phyloP scores from a whole-genome alignment of 305 asterid genomes.

The Fraxinus xanthoxyloides region DNA sequence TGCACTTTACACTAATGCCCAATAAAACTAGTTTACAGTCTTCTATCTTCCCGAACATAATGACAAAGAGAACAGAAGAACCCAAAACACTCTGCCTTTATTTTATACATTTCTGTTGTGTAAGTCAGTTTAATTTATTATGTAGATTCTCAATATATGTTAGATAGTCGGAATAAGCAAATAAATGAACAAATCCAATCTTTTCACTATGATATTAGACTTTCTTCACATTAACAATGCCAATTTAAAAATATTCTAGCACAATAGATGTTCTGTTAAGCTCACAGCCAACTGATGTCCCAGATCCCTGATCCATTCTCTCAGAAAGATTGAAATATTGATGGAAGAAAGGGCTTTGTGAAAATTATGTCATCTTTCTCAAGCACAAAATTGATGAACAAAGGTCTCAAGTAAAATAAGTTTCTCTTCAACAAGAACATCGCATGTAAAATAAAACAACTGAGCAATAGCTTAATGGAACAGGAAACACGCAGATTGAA shows the following conservation, averaged over 20 bases:
- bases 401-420: not conserved
- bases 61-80: not conserved
- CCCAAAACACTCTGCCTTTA: not conserved
- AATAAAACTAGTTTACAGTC: not conserved
- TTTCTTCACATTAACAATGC: not conserved
- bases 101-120: not conserved
- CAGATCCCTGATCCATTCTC: not conserved
- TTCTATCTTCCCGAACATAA: not conserved
- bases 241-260: not conserved
- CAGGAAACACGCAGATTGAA: not conserved
- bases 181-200: not conserved
- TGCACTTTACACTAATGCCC: not conserved
- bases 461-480: constrained; percentile 2
- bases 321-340: not conserved
- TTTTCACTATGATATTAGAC: not conserved
- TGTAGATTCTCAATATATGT: not conserved
- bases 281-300: not conserved
- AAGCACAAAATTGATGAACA: not conserved
- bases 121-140: not conserved
- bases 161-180: not conserved
- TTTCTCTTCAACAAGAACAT: not conserved
- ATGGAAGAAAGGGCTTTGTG: not conserved
- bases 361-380: not conserved
- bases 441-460: not conserved
- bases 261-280: not conserved